Evolutionary conservation across 192 early-diverging fungal genomes (phyloP), one percentile per base, ranked within the genome.

Genomic region (Umbelopsis sp.): DNA sequence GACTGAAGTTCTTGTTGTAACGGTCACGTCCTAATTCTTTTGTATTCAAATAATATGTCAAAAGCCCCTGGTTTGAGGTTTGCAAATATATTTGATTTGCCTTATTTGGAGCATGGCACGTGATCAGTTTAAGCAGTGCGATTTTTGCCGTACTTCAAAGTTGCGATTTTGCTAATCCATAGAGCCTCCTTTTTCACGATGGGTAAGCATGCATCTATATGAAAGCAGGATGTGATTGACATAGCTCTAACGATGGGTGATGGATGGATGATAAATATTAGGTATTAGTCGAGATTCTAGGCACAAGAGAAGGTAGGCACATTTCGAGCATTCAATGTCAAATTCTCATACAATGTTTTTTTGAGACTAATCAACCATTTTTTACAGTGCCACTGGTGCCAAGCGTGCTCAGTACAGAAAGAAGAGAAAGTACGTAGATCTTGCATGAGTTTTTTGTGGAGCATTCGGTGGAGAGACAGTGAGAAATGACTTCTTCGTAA

Each of bases 241-340:
- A 4, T 15, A 61, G 18, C 3, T 35, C 55, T 61, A 61, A 61
- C 27, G 44, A 47, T 55, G 45, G 55, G 49, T 16, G 46, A 61
- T 61, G 55, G 55, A 61, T 61, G 55, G 30, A 61, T 53, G 25
- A 49, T 35, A 20, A 46, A 3, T 41, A 41, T 37, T 86, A 96
- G 96, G 96, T 97, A 98, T 99, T 88, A 93, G 92, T 87, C 89
- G 97, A 89, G 97, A 98, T 89, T 94, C 92, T 82, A 95, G 97
- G 86, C 97, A 99, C 90, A 99, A 99, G 91, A 93, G 96, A 61
- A 61, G 55, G 55, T 61, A 35, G 4, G 55, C 27, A 53, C 37
- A 41, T 41, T 41, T 52, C 51, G 16, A 11, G 15, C 25, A 79
- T 49, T 16, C 48, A 49, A 16, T 37, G 25, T 61, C 27, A 18